These are phyloP conservation scores for Patellifolia procumbens DNA, from an alignment of 179 eudicot genomes.

Conservation along the genomic window DNA sequence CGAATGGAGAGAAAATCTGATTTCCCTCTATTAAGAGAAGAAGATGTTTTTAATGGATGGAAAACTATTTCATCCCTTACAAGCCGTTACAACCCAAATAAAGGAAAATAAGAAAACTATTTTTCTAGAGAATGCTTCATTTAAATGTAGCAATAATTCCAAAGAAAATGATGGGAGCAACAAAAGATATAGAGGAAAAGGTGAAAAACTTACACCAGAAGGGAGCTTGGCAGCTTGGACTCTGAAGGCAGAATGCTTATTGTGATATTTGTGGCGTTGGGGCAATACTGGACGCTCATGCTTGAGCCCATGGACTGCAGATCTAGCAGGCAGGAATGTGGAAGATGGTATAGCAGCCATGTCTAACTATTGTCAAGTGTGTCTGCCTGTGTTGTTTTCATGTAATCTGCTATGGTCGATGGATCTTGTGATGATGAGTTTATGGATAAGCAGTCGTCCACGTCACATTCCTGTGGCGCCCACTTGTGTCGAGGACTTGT, in stretches of 20 bases:
- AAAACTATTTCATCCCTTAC: too few species aligned
- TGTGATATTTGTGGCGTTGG: too few species aligned
- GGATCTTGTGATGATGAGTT: neutral
- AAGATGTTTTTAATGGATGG: too few species aligned
- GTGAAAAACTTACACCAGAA: slow-evolving; percentile 53
- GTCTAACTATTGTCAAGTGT: neutral
- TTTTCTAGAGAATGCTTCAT: neutral
- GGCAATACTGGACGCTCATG: neutral
- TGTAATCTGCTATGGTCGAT: too few species aligned
- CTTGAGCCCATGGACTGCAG: neutral
- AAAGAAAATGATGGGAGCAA: neutral
- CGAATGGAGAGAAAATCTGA: too few species aligned
- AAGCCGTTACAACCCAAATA: too few species aligned
- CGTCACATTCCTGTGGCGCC: too few species aligned
- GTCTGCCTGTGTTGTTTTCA: too few species aligned
- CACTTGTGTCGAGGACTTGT: too few species aligned
- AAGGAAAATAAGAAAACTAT: too few species aligned
- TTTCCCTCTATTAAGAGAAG: too few species aligned
- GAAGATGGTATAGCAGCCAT: slow-evolving; percentile 43
- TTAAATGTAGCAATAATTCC: neutral
- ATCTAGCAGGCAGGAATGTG: slow-evolving; percentile 26
- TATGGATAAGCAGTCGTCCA: neutral
- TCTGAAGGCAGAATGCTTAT: slow-evolving; percentile 30
- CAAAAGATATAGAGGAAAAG: neutral
- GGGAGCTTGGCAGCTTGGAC: slow-evolving; percentile 75